A percentile compares a stretch with the other conserved stretches of the same genome.
These are phyloP conservation scores for Orbilia ellipsospora DNA, from an alignment of 2,329 filamentous ascomycete species.

Conservation along the genomic window DNA sequence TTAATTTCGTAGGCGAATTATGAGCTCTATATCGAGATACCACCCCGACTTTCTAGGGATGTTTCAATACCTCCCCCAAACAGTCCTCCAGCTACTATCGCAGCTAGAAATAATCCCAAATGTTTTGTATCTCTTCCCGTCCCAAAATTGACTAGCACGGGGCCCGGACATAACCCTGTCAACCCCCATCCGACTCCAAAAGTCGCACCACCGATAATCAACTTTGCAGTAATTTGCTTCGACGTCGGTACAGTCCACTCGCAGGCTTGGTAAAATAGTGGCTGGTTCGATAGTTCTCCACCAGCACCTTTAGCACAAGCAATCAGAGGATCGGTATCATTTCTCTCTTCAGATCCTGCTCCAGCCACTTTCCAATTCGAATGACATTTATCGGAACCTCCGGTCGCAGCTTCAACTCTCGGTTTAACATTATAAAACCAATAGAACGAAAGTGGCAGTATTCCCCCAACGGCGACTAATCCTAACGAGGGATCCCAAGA, in stretches of 20 bases:
- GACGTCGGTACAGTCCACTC: constrained; percentile 64
- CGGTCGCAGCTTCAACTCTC: constrained; percentile 44
- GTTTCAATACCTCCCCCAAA: not conserved
- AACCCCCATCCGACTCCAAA: constrained; percentile 69
- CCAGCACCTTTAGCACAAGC: not conserved
- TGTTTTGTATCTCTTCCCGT: not conserved
- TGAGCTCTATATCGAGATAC: too few relatives aligned
- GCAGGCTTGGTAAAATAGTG: constrained; percentile 64
- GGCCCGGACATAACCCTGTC: constrained; percentile 67
- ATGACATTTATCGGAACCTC: not conserved
- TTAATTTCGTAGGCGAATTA: too few relatives aligned
- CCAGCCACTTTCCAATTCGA: not conserved
- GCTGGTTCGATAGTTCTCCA: constrained; percentile 60
- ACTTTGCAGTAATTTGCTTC: constrained; percentile 66
- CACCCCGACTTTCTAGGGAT: too few relatives aligned
- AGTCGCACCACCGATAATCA: constrained; percentile 65
- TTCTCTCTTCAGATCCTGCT: not conserved
- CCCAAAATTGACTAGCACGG: constrained; percentile 59
- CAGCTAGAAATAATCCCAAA: not conserved
- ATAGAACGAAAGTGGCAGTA: constrained; percentile 63
- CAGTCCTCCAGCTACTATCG: not conserved
- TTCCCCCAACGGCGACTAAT: constrained; percentile 66
- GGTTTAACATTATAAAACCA: constrained; percentile 62
- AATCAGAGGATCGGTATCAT: not conserved
- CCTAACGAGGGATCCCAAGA: constrained; percentile 66